Conservation (phyloP, 768 basidiomycete species). For the Russula emetica region DNA sequence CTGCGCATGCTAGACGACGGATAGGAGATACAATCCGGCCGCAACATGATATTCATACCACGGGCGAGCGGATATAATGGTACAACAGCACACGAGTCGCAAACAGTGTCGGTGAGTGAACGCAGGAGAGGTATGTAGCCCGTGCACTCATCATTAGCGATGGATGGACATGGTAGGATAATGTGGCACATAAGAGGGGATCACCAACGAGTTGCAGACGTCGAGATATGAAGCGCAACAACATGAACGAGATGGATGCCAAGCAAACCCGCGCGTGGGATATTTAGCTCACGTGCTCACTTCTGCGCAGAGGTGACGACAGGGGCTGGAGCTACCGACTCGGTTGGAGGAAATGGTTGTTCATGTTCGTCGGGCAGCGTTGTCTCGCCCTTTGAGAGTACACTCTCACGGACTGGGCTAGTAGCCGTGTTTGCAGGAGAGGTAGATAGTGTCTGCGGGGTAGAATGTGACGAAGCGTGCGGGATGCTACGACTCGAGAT, state of each 20-base stretch:
- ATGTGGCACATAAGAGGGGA: constrained; percentile 16
- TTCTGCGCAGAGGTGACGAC: constrained; percentile 13
- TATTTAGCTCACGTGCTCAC: constrained; percentile 18
- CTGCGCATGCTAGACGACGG: constrained; percentile 9
- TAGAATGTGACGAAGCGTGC: constrained; percentile 66
- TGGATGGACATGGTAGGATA: background rate
- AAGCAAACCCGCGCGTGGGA: constrained; percentile 10
- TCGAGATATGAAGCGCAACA: constrained; percentile 16
- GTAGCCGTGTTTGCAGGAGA: constrained; percentile 24
- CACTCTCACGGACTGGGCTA: constrained; percentile 28
- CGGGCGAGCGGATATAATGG: constrained; percentile 20
- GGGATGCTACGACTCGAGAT: constrained; percentile 61
- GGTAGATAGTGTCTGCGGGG: constrained; percentile 36
- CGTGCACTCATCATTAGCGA: constrained; percentile 15
- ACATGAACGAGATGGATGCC: background rate
- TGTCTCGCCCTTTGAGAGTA: constrained; percentile 19
- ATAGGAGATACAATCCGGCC: constrained; percentile 24
- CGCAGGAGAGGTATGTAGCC: constrained; percentile 5
- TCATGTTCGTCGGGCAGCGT: constrained; percentile 12
- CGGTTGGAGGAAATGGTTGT: constrained; percentile 9
- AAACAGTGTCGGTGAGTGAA: constrained; percentile 2
- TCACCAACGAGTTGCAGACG: constrained; percentile 17
- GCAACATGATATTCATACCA: constrained; percentile 17
- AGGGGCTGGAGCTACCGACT: constrained; percentile 14
- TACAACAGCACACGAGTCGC: constrained; percentile 21